These are phyloP conservation scores for Penicillium tannophilum DNA, from an alignment of 495 filamentous ascomycete species.

Conservation along the genomic window DNA sequence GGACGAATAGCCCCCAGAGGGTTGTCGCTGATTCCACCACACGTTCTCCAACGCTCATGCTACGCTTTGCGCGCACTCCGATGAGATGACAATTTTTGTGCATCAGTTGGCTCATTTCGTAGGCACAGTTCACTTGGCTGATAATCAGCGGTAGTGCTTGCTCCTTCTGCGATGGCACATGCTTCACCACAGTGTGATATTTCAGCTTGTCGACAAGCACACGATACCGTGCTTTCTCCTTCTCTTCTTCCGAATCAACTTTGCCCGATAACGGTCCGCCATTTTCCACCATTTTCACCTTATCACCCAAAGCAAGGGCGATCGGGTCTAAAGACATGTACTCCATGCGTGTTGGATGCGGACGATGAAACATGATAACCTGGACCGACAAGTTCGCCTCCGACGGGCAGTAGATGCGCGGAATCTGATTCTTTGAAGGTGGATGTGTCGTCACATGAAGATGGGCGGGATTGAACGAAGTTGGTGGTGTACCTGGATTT, in stretches of 20 bases:
- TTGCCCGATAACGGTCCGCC: constrained; percentile 28
- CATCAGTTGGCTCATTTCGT: constrained; percentile 79
- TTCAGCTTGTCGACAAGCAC: constrained; percentile 86
- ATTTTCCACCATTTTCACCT: constrained; percentile 42
- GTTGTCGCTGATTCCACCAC: constrained; percentile 93
- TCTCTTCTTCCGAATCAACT: constrained; percentile 54
- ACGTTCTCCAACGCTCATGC: constrained; percentile 88
- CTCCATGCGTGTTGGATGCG: constrained; percentile 88
- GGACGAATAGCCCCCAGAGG: constrained; percentile 71
- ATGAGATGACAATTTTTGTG: constrained; percentile 86
- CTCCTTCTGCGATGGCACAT: constrained; percentile 79
- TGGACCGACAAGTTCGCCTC: constrained; percentile 69
- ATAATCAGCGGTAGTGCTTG: constrained; percentile 77
- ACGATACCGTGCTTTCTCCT: constrained; percentile 61
- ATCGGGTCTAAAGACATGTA: constrained; percentile 93
- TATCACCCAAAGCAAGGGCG: constrained; percentile 82
- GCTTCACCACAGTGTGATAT: constrained; percentile 79
- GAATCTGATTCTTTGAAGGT: constrained; percentile 51
- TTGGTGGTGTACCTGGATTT: constrained; percentile 57
- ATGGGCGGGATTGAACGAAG: constrained; percentile 65
- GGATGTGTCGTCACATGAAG: constrained; percentile 66
- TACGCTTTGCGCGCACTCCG: constrained; percentile 75
- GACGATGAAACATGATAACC: constrained; percentile 84
- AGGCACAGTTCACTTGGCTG: constrained; percentile 95
- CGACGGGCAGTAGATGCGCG: constrained; percentile 70